phyloP scores from a whole-genome alignment of 805 yeast genomes.

The Sungouiozyma intestinalis region DNA sequence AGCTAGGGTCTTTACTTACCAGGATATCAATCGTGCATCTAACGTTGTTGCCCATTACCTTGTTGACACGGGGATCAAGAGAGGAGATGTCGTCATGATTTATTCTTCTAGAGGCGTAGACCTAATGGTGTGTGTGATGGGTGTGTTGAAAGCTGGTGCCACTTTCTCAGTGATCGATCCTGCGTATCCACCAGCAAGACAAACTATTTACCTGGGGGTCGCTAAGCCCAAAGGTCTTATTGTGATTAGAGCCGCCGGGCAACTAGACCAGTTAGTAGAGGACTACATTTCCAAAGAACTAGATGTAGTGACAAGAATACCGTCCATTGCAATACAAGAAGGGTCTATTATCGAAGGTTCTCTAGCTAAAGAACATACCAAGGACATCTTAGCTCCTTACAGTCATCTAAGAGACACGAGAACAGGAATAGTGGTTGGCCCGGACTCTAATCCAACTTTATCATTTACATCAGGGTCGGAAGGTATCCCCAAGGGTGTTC shows the following conservation, averaged over 20 bases:
- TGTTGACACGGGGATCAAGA: constrained; percentile 64
- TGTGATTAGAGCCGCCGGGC: constrained; percentile 85
- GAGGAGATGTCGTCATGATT: constrained; percentile 95
- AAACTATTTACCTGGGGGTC: constrained; percentile 82
- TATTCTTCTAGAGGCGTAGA: constrained; percentile 98
- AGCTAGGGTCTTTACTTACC: constrained; percentile 70
- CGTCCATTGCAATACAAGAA: constrained; percentile 65
- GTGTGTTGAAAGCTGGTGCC: constrained; percentile 96
- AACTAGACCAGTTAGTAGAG: constrained; percentile 63
- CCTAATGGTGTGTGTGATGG: constrained; percentile 92
- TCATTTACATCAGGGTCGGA: constrained; percentile 97
- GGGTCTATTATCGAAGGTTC: constrained; percentile 64
- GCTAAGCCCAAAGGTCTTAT: constrained; percentile 89
- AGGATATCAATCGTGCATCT: constrained; percentile 85
- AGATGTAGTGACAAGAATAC: constrained; percentile 60
- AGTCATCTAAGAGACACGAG: constrained; percentile 40
- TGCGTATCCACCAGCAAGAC: constrained; percentile 98
- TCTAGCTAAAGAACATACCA: constrained; percentile 12
- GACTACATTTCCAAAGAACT: constrained; percentile 67
- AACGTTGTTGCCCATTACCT: constrained; percentile 87
- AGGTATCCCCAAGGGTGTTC: constrained; percentile 97
- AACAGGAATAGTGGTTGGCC: constrained; percentile 90
- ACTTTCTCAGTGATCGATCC: constrained; percentile 98
- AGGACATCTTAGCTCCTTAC: constrained; percentile 43
- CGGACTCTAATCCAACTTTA: constrained; percentile 93